Percentiles rank a stretch among this genome's conserved stretches.
Evolutionary conservation across 768 basidiomycete genomes (phyloP).

Genomic region (Suillus plorans): DNA sequence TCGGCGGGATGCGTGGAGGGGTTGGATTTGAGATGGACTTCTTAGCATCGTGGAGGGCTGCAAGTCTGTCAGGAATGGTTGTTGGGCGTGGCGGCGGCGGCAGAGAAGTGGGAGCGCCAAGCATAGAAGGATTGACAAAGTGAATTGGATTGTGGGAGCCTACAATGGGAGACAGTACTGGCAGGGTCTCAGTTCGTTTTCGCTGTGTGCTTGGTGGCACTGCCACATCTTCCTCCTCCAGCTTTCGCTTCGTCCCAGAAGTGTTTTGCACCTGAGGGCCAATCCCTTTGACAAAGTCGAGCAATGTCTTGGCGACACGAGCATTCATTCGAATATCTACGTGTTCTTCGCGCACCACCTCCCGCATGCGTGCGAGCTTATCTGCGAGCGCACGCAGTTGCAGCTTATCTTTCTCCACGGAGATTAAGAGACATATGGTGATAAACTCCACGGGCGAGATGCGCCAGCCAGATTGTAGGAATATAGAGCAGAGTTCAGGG

Average conservation of each 20-base stretch:
- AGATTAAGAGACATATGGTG: conserved; percentile 53
- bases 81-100: conserved; percentile 17
- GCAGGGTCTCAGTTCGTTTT: conserved; percentile 1
- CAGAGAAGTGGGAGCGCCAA: neutral
- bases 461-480: conserved; percentile 43
- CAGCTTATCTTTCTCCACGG: conserved; percentile 42
- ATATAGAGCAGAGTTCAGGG: conserved; percentile 31
- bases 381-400: conserved; percentile 40
- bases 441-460: conserved; percentile 73
- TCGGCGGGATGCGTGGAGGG: conserved; percentile 8
- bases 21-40: conserved; percentile 13
- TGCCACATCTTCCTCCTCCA: conserved; percentile 20
- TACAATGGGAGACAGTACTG: neutral
- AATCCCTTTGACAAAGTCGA: conserved; percentile 46
- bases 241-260: conserved; percentile 20
- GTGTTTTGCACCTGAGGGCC: conserved; percentile 8
- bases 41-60: conserved; percentile 18
- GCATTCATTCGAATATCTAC: conserved; percentile 67
- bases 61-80: conserved; percentile 17
- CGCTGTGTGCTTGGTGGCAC: conserved; percentile 8
- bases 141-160: neutral
- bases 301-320: conserved; percentile 54
- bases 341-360: conserved; percentile 51
- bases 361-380: conserved; percentile 53
- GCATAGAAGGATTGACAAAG: neutral